Conservation (phyloP, 129 eudicot species). For the Flaveria linearis region DNA sequence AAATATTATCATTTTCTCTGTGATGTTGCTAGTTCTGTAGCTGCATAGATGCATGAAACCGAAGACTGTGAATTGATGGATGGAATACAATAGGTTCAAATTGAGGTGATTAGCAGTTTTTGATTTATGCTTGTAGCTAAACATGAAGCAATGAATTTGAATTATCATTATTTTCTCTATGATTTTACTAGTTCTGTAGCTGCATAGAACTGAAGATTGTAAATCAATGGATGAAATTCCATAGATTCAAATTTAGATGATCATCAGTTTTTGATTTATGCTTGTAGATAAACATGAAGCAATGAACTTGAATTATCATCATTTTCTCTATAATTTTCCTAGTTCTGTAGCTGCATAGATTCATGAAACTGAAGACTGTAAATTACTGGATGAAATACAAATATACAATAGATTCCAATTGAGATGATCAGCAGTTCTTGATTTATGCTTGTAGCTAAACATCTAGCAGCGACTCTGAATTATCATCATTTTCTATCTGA, state of each 20-base stretch:
- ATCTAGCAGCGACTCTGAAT: neutral
- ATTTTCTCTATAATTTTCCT: neutral
- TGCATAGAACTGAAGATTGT: too few relatives aligned
- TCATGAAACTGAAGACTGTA: too few relatives aligned
- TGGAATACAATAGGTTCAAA: neutral
- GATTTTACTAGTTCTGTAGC: too few relatives aligned
- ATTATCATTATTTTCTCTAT: neutral
- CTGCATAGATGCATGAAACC: neutral
- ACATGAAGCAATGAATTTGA: neutral
- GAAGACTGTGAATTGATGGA: neutral
- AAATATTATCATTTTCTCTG: too few relatives aligned
- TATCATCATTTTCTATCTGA: neutral
- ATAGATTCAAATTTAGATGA: neutral
- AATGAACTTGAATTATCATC: neutral
- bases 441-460: conserved; percentile 16
- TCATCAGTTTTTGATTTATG: neutral
- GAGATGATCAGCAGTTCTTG: neutral
- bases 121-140: neutral
- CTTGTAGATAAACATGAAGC: neutral
- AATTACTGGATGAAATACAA: neutral
- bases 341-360: too few relatives aligned
- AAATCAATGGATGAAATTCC: neutral
- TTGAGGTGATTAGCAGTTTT: neutral
- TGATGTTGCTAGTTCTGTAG: too few relatives aligned
- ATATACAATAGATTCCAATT: neutral